These are phyloP conservation scores for Pinus tabuliformis DNA, from an alignment of 75 land plant species.

Conservation along the genomic window DNA sequence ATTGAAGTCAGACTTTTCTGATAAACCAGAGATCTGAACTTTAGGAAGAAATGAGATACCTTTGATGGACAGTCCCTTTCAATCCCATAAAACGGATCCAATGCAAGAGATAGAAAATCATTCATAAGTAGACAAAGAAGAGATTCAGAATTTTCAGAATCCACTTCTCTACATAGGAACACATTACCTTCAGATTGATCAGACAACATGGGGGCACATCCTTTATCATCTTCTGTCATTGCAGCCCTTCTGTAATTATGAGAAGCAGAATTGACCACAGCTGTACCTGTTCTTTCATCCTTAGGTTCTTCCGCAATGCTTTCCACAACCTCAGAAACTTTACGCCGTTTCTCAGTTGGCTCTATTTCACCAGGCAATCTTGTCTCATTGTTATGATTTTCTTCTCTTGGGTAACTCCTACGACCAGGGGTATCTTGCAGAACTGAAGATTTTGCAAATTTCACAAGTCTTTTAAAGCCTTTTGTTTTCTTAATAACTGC, in stretches of 20 bases:
- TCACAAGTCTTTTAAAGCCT: conserved; percentile 9
- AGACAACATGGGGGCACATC: not conserved
- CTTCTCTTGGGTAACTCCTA: not conserved
- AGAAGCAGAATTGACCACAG: not conserved
- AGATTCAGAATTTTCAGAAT: not conserved
- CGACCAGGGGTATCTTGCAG: not conserved
- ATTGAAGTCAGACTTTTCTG: conserved; percentile 36
- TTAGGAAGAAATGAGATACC: conserved; percentile 28
- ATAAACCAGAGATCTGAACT: conserved; percentile 57
- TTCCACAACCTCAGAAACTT: not conserved
- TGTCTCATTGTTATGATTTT: not conserved
- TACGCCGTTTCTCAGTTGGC: not conserved
- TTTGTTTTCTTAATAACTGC: conserved; percentile 8
- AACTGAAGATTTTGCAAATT: conserved; percentile 1
- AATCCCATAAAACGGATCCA: conserved; percentile 50
- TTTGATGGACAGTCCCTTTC: conserved; percentile 27
- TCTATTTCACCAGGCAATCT: not conserved
- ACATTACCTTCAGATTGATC: not conserved
- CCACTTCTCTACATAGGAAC: not conserved
- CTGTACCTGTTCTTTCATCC: not conserved
- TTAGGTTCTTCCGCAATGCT: not conserved
- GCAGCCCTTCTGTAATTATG: not conserved
- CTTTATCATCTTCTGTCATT: not conserved
- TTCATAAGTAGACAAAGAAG: conserved; percentile 16
- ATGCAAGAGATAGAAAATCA: conserved; percentile 47